Base-by-base conservation (phyloP, 2,329 filamentous ascomycete species). In the Fusarium sp. region DNA sequence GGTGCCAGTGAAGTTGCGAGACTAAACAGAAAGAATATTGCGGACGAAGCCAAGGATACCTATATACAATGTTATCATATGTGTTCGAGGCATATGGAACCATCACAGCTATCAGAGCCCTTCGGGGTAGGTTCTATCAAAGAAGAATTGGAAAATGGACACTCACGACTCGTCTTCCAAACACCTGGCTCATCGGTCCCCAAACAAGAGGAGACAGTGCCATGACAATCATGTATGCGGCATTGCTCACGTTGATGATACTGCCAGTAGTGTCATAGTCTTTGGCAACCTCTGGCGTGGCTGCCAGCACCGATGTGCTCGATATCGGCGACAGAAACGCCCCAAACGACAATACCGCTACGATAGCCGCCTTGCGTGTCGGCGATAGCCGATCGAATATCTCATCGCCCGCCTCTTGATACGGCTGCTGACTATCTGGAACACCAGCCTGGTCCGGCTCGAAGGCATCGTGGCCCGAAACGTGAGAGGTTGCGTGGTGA, bases 251-350 rank as follows among this genome's bases (percentile, higher is more conserved):
- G 75, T 92, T 92, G 76, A 94, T 89, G 61, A 93, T 85, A 9
- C 86, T 86, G 5, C 89, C 90, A 0, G 86, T 90, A 0, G 90
- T 92, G 38, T 82, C 69, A 75, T 87, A 93, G 7, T 87, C 88
- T 4, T 76, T 77, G 2, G 91, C 90, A 5, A 95, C 89, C 77
- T 95, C 91, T 1, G 91, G 91, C 1, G 91, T 87, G 2, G 91
- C 92, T 1, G 91, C 85, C 11, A 95, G 79, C 8, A 94, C 87
- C 1, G 90, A 89, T 0, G 91, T 94, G 38, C 89, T 92, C 11
- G 89, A 91, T 23, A 93, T 86, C 0, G 92, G 92, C 1, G 92
- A 89, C 46, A 95, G 82, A 68, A 95, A 93, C 25, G 90, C 88
- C 79, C 91, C 93, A 75, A 90, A 92, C 0, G 91, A 90, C 57